Evolutionary conservation across 2,329 filamentous ascomycete genomes (phyloP), one percentile per base, ranked within the genome.

Genomic region (Apiospora rasikravindrae): DNA sequence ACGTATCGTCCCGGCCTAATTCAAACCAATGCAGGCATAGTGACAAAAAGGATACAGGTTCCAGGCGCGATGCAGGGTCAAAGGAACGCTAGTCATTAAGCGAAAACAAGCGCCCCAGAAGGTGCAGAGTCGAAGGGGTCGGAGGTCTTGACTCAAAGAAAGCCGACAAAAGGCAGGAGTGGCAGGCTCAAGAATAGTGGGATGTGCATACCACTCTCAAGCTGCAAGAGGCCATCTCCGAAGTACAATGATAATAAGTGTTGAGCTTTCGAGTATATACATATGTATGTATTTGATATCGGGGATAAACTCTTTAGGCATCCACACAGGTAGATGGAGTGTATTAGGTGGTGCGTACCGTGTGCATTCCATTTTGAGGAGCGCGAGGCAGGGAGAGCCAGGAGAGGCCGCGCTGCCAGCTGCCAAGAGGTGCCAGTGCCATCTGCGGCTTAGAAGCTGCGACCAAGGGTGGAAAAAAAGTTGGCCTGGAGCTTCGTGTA

Each of bases 401-500:
- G 29, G 33, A 64, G 22, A 57, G 19, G 29, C 57, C 57, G 22
- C 57, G 22, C 57, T 64, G 57, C 29, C 57, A 64, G 57, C 57
- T 64, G 68, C 33, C 68, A 51, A 33, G 68, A 26, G 16, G 47
- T 51, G 68, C 14, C 68, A 69, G 37, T 51, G 70, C 51, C 57
- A 70, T n/a, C 47, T 70, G 72, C 72, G 45, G 72, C 67, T 71
- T 70, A 53, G 67, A 26, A 53, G 67, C 33, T 26, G 51, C 69
- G 42, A 40, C 68, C 47, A 57, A 61, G 51, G 22, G 40, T 44
- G 47, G 64, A 24, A 53, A 70, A 71, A 73, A 73, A 69, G 47
- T 69, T 69, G 68, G 68, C 68, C 68, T 69, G 47, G 68, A 47
- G 37, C 68, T 51, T 70, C 71, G 68, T 72, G 72, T 74, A 70